Percentiles rank a stretch among this genome's conserved stretches.
These are phyloP conservation scores for Nannochloris sp. DNA, from an alignment of 139 green algal species.

Conservation along the genomic window DNA sequence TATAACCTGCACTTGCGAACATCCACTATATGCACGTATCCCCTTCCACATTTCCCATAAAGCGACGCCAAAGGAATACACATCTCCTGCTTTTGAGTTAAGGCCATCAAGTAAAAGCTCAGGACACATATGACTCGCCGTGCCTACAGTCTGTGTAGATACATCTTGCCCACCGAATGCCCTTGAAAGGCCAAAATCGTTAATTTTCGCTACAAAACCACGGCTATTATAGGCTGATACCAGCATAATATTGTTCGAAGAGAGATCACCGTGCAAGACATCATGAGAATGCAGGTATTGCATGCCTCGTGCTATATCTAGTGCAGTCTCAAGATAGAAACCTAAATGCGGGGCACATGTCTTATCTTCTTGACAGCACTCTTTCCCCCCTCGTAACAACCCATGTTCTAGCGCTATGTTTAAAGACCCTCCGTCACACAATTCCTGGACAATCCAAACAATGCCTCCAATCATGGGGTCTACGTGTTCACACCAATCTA, in stretches of 20 bases:
- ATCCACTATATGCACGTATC: neutral
- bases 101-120: neutral
- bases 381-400: neutral
- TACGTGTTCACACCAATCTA: neutral
- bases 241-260: neutral
- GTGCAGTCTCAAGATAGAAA: too few relatives aligned
- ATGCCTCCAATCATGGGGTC: too few relatives aligned
- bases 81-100: conserved; percentile 2
- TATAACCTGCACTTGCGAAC: neutral
- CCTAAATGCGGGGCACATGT: neutral
- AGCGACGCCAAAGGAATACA: conserved; percentile 8
- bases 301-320: neutral
- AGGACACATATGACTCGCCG: neutral
- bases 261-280: neutral
- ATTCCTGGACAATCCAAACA: conserved; percentile 1
- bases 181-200: neutral
- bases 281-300: neutral
- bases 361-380: neutral
- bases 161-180: neutral
- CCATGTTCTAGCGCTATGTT: neutral
- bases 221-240: neutral
- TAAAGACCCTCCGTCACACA: neutral
- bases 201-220: neutral
- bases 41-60: conserved; percentile 4
- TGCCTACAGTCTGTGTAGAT: neutral